These are phyloP conservation scores for Capsella bursapastoris DNA, from an alignment of 345 rosid genomes.

Conservation along the genomic window DNA sequence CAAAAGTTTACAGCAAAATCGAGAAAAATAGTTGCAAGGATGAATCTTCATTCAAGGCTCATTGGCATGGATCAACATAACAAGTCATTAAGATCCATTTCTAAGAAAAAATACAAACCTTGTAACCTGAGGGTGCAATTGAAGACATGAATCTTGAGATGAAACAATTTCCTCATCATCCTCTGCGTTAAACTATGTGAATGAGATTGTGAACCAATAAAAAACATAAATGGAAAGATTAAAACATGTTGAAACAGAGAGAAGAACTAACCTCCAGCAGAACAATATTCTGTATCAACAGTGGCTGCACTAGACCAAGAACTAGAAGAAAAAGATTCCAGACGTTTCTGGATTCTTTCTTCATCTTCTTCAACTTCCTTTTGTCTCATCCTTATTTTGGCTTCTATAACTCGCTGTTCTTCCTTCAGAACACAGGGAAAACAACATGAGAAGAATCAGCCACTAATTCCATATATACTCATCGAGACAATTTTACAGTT, in stretches of 20 bases:
- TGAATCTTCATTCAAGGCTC: not conserved
- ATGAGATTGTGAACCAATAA: too few species aligned
- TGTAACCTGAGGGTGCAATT: constrained; percentile 48
- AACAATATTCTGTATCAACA: constrained; percentile 56
- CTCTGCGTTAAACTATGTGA: too few species aligned
- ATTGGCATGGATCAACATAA: not conserved
- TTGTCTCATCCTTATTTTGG: constrained; percentile 81
- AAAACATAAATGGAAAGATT: not conserved
- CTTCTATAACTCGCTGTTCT: constrained; percentile 95
- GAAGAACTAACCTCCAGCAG: constrained; percentile 53
- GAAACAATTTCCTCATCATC: constrained; percentile 58
- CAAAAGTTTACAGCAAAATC: not conserved
- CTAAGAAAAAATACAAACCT: constrained; percentile 50
- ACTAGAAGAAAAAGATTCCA: constrained; percentile 64
- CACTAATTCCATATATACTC: not conserved
- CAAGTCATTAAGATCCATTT: not conserved
- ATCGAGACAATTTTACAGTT: not conserved
- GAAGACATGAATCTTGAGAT: constrained; percentile 47
- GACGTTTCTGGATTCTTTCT: constrained; percentile 74
- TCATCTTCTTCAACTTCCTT: constrained; percentile 86
- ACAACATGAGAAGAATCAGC: constrained; percentile 6
- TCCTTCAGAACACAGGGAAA: constrained; percentile 56
- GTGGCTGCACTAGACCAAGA: constrained; percentile 52
- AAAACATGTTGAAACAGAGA: not conserved
- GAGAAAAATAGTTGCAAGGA: not conserved